Conservation (phyloP, 116 monocot genomes). For the Zostera marina region DNA sequence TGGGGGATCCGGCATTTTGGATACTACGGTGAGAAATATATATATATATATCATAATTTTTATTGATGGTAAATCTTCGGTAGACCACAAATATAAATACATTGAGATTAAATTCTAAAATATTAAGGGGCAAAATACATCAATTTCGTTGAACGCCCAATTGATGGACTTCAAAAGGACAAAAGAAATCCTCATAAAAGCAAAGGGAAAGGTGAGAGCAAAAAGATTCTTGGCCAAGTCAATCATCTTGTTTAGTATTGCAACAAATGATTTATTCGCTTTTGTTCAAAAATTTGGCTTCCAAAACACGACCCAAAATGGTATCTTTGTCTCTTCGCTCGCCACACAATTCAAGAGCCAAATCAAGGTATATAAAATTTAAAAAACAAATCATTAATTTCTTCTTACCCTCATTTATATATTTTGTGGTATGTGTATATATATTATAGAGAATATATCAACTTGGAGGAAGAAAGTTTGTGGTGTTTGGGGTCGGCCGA, state of each 20-base stretch:
- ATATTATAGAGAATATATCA: slow-evolving; percentile 6
- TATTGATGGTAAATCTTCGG: no score
- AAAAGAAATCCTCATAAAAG: no score
- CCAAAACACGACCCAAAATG: slow-evolving; percentile 3
- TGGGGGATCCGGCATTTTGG: slow-evolving; percentile 13
- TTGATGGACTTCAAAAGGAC: no score
- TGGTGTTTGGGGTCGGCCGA: not conserved
- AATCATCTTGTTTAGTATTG: slow-evolving; percentile 10
- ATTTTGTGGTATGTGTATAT: not conserved
- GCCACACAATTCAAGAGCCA: slow-evolving; percentile 8
- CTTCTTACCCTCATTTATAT: not conserved
- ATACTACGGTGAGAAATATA: not conserved
- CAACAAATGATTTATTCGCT: slow-evolving; percentile 20
- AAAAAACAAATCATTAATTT: no score
- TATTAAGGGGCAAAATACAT: no score
- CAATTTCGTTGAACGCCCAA: no score
- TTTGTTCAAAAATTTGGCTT: not conserved
- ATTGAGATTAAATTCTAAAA: no score
- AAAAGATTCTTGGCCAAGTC: no score
- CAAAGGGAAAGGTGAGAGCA: no score
- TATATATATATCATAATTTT: not conserved
- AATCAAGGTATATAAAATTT: slow-evolving; percentile 6
- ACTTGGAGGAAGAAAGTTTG: slow-evolving; percentile 17
- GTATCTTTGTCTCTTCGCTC: slow-evolving; percentile 8
- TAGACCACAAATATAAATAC: not conserved